Evolutionary conservation across 1,284 basidiomycete species (phyloP), one percentile per base, ranked within the genome.

Genomic region (Puccinia triticina): DNA sequence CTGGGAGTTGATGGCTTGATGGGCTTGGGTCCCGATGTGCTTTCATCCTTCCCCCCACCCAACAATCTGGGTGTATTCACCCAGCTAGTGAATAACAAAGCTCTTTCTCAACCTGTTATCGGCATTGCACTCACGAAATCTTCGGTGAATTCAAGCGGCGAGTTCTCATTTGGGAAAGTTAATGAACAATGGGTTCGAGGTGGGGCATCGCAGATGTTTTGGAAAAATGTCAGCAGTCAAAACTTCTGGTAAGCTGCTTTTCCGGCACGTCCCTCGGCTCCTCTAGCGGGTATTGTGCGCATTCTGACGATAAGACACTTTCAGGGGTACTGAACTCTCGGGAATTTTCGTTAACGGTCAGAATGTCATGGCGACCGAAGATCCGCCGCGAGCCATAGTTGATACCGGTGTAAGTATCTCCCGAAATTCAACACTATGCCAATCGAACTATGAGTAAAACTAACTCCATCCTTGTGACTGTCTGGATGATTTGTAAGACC

Each of bases 201-300:
- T 21, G 79, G 79, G 2, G 23, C 67, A 40, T 53, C 37, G 23
- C 32, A 61, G n/a, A 21, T 81, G 2, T 7, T 66, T 53, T 81
- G 79, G 79, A 81, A 81, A 66, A 74, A 81, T 66, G 79, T 81
- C 26, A 81, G 53, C 16, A 81, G 79, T 66, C 71, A 74, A 29
- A 81, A 81, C 50, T 81, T 81, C 48, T 81, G 79, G 79, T 81
- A 61, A 5, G 71, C 43, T 34, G 29, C 53, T n/a, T 40, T n/a
- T 72, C 46, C 23, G 61, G 21, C 21, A 21, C 40, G 55, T n/a
- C 29, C 16, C 26, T 57, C 3, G 21, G 16, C 48, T 46, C 1
- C 16, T 37, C 34, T 5, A 32, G 7, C 18, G 50, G 16, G n/a
- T 10, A 8, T 46, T 40, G 40, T 46, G 53, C 40, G 8, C 12